phyloP scores from a whole-genome alignment of 2,329 filamentous ascomycete species.

The Septoria petroselini region DNA sequence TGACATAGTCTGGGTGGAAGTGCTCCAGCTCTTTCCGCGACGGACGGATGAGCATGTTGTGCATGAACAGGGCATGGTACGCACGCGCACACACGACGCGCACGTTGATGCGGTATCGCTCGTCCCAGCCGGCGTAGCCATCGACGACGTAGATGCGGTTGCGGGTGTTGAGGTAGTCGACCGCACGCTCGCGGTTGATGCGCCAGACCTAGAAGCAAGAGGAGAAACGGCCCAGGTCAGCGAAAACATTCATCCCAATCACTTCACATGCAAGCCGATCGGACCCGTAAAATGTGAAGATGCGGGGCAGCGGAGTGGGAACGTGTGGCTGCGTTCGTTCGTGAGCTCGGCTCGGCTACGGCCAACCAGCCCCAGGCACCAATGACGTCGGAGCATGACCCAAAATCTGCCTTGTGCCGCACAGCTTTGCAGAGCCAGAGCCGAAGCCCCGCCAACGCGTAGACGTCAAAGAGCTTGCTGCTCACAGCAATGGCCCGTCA shows the following conservation, averaged over 20 bases:
- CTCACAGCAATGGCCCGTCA: background rate
- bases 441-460: slow-evolving; percentile 13
- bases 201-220: slow-evolving; percentile 75
- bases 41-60: slow-evolving; percentile 99
- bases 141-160: slow-evolving; percentile 99
- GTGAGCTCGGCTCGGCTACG: slow-evolving; percentile 13
- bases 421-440: slow-evolving; percentile 3
- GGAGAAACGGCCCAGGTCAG: no score
- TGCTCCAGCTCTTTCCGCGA: slow-evolving; percentile 85
- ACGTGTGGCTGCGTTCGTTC: no score
- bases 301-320: background rate
- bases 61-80: slow-evolving; percentile 99
- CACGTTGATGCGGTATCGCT: slow-evolving; percentile 95
- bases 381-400: slow-evolving; percentile 11
- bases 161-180: slow-evolving; percentile 98
- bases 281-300: slow-evolving; percentile 4
- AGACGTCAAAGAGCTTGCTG: no score
- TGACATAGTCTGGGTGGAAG: slow-evolving; percentile 99
- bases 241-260: no score
- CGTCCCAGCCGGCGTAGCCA: slow-evolving; percentile 96
- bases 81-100: slow-evolving; percentile 97
- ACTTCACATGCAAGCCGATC: no score
- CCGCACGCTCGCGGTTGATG: slow-evolving; percentile 97
- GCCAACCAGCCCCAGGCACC: background rate
- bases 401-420: background rate